These are phyloP conservation scores for Asterella californica DNA, from an alignment of 225 moss, liverwort and hornwort species.

Conservation along the genomic window DNA sequence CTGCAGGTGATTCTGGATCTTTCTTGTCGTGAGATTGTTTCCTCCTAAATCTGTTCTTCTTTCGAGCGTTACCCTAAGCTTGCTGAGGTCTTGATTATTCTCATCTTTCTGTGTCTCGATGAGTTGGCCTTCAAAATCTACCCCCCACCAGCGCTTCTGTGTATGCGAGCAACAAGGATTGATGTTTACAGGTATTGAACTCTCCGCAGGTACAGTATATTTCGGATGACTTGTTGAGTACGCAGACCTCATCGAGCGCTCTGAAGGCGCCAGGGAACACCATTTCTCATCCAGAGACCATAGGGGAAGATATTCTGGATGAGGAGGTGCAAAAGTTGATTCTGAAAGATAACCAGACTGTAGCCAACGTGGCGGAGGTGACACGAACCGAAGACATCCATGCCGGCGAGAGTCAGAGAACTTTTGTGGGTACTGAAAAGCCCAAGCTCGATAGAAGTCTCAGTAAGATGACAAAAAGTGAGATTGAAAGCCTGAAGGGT, in stretches of 20 bases:
- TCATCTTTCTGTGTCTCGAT: neutral
- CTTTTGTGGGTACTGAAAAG: conserved; percentile 10
- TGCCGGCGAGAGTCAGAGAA: neutral
- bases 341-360: conserved; percentile 4
- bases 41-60: neutral
- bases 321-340: neutral
- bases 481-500: conserved; percentile 20
- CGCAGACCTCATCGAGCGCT: conserved; percentile 1
- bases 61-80: neutral
- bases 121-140: neutral
- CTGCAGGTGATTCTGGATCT: neutral
- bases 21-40: neutral
- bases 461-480: neutral
- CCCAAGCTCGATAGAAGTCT: conserved; percentile 4
- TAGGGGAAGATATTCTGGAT: neutral
- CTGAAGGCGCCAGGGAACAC: neutral
- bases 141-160: neutral
- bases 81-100: neutral
- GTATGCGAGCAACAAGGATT: no score
- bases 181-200: no score
- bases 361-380: conserved; percentile 5
- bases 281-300: neutral
- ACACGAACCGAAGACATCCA: neutral
- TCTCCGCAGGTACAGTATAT: conserved; percentile 31
- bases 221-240: conserved; percentile 32